A percentile compares a stretch with the other conserved stretches of the same genome.
These are phyloP conservation scores for Tuber umbilicatum DNA, from an alignment of 495 filamentous ascomycete species.

Conservation along the genomic window DNA sequence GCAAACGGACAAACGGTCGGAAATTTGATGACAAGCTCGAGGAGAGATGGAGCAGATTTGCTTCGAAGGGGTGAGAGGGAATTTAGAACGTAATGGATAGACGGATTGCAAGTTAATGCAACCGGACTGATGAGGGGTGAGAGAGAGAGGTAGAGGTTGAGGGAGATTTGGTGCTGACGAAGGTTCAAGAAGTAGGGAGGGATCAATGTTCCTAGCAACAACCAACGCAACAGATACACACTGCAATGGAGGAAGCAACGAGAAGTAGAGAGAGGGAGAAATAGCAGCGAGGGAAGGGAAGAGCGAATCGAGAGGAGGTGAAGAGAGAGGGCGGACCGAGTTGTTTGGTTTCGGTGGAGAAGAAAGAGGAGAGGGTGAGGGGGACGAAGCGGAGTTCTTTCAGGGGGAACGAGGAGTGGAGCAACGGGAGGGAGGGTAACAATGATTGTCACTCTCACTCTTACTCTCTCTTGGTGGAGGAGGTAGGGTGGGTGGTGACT, in stretches of 20 bases:
- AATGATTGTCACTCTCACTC: background rate
- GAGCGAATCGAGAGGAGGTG: constrained; percentile 16
- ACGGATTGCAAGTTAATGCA: constrained; percentile 40
- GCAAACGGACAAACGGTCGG: constrained; percentile 5
- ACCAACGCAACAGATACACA: background rate
- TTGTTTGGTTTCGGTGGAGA: constrained; percentile 25
- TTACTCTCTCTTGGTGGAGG: background rate
- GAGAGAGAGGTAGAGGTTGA: constrained; percentile 13
- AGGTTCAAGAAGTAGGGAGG: background rate
- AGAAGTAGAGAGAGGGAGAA: constrained; percentile 12
- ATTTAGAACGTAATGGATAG: constrained; percentile 11
- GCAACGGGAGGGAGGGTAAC: constrained; percentile 16
- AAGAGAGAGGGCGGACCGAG: constrained; percentile 26
- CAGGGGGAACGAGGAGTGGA: constrained; percentile 14
- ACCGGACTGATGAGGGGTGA: constrained; percentile 19
- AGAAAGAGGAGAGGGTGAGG: constrained; percentile 14
- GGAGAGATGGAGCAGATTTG: constrained; percentile 7
- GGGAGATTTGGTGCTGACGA: constrained; percentile 14
- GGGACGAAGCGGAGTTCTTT: constrained; percentile 9
- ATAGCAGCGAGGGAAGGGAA: constrained; percentile 6
- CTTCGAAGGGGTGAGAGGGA: constrained; percentile 9
- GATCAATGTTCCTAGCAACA: background rate
- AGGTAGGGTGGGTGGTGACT: constrained; percentile 5
- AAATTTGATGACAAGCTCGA: background rate
- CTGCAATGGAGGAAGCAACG: constrained; percentile 23